Evolutionary conservation across 176 grass and related monocot genomes (phyloP), one percentile per base, ranked within the genome.

Genomic region (Carex parvula): DNA sequence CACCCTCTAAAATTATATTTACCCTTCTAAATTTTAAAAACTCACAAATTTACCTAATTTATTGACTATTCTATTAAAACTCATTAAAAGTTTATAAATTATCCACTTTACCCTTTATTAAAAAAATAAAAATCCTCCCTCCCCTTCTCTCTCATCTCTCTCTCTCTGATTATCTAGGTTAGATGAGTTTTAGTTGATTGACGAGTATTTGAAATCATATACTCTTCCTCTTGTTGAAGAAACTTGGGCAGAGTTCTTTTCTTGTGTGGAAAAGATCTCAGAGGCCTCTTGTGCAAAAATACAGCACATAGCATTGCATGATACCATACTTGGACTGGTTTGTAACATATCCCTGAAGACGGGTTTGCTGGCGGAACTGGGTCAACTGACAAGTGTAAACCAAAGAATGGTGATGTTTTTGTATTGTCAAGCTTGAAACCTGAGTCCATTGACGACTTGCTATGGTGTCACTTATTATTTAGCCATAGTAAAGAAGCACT

Each of bases 161-260:
- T 35, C 41, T 54, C 30, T 26, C 26, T 26, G 26, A 56, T 42
- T 70, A 18, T 84, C 50, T 50, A 97, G 92, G 69, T 97, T 21
- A 1, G 12, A n/a, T 37, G 87, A 42, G 2, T 97, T 97, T 53
- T 35, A 2, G 1, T 94, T 90, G 4, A 6, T 94, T 1, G 76
- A 70, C 0, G 30, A 84, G 39, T 97, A 97, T 63, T 59, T 97
- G 1, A 18, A 59, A 79, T 76, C 90, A 16, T 97, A 83, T 69
- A 74, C 61, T 22, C 2, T 11, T 66, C 92, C 92, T 78, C 79
- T 97, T 12, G 82, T 94, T 54, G 90, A 97, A 85, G 94, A 97
- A 88, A 94, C 92, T 64, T 84, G 92, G 37, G 87, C 90, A 0
- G 78, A 88, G 13, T 61, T 97, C 2, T 85, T 69, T 75, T 91